Conservation (phyloP, 164 flowering plant genomes). For the Santalum album region DNA sequence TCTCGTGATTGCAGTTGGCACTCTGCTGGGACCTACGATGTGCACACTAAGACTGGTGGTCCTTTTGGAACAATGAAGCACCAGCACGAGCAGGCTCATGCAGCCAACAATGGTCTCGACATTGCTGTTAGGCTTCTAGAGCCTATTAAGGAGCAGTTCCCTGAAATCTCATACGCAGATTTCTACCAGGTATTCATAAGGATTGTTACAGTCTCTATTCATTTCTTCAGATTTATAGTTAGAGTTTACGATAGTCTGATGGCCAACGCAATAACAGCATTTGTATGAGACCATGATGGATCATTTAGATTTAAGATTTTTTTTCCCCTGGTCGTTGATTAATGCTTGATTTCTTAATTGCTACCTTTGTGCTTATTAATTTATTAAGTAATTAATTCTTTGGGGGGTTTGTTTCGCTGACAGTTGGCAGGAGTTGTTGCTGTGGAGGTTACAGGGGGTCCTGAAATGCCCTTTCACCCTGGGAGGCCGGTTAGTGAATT, state of each 20-base stretch:
- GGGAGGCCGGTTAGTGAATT: neutral
- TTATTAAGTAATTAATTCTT: no score
- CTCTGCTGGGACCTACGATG: conserved; percentile 1
- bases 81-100: neutral
- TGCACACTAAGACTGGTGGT: neutral
- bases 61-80: conserved; percentile 1
- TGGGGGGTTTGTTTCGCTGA: neutral
- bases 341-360: no score
- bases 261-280: no score
- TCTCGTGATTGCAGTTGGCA: conserved; percentile 2
- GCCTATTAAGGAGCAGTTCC: neutral
- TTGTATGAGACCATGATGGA: no score
- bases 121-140: conserved; percentile 1
- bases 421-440: conserved; percentile 5
- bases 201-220: no score
- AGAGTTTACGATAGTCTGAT: no score
- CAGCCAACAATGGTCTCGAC: conserved; percentile 1
- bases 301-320: no score
- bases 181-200: conserved; percentile 3
- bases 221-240: no score
- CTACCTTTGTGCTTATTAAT: no score
- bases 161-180: neutral
- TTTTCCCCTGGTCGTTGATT: no score
- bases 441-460: conserved; percentile 1
- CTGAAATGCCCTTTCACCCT: neutral